Evolutionary conservation across 495 filamentous ascomycete species (phyloP).

Genomic region (Aspergillus wentii): DNA sequence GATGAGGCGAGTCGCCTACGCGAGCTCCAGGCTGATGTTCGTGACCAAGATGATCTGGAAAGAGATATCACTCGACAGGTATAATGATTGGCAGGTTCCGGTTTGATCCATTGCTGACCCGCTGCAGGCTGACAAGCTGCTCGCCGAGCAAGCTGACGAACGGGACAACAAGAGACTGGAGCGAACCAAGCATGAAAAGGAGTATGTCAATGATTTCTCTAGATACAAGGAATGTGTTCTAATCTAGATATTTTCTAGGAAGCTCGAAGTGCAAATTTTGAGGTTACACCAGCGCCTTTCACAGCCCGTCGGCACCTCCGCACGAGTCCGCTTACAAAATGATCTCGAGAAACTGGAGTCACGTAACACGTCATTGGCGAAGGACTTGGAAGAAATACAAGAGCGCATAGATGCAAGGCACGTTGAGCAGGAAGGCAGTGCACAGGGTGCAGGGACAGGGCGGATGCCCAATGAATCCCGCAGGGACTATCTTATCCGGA

Average conservation of each 20-base stretch:
- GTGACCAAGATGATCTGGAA: constrained; percentile 81
- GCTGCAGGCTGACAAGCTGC: constrained; percentile 64
- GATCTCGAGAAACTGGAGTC: constrained; percentile 61
- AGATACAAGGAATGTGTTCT: constrained; percentile 2
- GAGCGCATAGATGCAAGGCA: constrained; percentile 71
- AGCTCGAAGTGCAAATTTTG: constrained; percentile 41
- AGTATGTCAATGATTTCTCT: constrained; percentile 25
- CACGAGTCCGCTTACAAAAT: constrained; percentile 46
- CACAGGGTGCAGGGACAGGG: constrained; percentile 40
- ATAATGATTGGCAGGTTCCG: neutral
- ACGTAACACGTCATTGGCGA: constrained; percentile 54
- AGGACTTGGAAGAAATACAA: constrained; percentile 73
- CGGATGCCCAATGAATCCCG: constrained; percentile 73
- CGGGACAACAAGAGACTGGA: constrained; percentile 82
- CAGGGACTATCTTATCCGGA: constrained; percentile 86
- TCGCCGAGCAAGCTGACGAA: constrained; percentile 81
- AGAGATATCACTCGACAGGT: constrained; percentile 61
- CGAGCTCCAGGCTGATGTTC: constrained; percentile 65
- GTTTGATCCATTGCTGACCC: neutral
- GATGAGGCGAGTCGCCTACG: constrained; percentile 59
- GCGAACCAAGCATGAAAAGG: constrained; percentile 60
- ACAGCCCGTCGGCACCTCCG: constrained; percentile 42
- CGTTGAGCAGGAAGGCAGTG: constrained; percentile 38
- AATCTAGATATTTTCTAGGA: constrained; percentile 22
- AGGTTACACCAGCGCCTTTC: constrained; percentile 45